Base-by-base conservation (phyloP, 306 rosid genomes). In the Trifolium subterraneum region DNA sequence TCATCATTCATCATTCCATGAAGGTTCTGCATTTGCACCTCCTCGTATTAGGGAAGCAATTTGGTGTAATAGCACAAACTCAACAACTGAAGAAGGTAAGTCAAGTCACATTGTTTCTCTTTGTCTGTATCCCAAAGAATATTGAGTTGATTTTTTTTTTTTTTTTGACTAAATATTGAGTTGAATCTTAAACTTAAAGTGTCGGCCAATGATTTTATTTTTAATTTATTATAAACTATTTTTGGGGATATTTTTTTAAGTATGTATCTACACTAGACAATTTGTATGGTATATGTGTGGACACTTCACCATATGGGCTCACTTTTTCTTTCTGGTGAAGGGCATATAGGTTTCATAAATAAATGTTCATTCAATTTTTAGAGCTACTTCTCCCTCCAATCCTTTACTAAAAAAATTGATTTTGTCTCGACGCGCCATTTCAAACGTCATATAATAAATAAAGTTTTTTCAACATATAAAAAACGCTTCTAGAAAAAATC, bases 11-110 rank as follows among this genome's bases (percentile, higher is more conserved):
- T 94, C 99, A 29, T 94, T 90, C 71, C 91, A 88, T 71, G 97
- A 92, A 80, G 99, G 99, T 7, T 90, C 99, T 22, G 96, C 97
- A 19, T 94, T 92, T 86, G 97, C 97, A 6, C 99, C 97, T 82
- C 97, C 99, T 41, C 86, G 87, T 15, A 92, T 94, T 70, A 75
- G 95, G 72, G 96, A 92, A 82, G 99, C 99, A 29, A 94, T 94
- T 74, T 92, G 97, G 99, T 90, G 96, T 80, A 95, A 85, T 36
- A 94, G 99, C 78, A 92, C 97, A 25, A 92, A 94, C 84, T 78
- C 96, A 64, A 56, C 93, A 58, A 90, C 96, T 20, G 99, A 94
- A 88, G 96, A 86, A 84, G 98, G 98, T 59, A 25, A 11, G 19
- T 13, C 4, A 25, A 11, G 19, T 13, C 4, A 58, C 27, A 10